These are phyloP conservation scores for Aspergillus sclerotioniger DNA, from an alignment of 495 filamentous ascomycete species.

Conservation along the genomic window DNA sequence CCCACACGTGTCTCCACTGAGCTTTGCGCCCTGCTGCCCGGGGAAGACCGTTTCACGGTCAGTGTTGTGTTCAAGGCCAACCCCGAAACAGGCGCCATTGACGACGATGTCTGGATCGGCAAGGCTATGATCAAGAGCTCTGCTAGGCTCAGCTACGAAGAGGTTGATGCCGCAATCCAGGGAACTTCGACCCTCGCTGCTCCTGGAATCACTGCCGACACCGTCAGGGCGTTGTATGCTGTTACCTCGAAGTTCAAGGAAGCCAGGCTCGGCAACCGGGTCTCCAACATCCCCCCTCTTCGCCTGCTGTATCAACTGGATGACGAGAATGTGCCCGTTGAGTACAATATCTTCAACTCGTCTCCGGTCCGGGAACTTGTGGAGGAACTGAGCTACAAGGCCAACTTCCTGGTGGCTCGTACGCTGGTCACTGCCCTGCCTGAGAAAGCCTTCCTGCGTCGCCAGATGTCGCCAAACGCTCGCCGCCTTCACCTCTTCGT, in stretches of 20 bases:
- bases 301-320: slow-evolving; percentile 92
- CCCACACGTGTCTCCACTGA: slow-evolving; percentile 81
- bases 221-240: slow-evolving; percentile 71
- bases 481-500: slow-evolving; percentile 87
- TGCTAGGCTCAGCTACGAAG: slow-evolving; percentile 77
- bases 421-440: slow-evolving; percentile 76
- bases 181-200: slow-evolving; percentile 57
- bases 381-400: slow-evolving; percentile 90
- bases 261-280: slow-evolving; percentile 73
- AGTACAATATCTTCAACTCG: slow-evolving; percentile 92
- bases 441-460: slow-evolving; percentile 88
- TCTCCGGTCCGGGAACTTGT: slow-evolving; percentile 87
- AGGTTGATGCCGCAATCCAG: slow-evolving; percentile 76
- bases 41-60: slow-evolving; percentile 84
- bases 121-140: slow-evolving; percentile 90
- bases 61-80: slow-evolving; percentile 90
- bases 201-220: slow-evolving; percentile 60
- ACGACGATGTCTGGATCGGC: slow-evolving; percentile 85
- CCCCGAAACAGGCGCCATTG: slow-evolving; percentile 68
- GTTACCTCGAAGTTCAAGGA: slow-evolving; percentile 87
- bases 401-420: slow-evolving; percentile 84
- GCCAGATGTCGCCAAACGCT: slow-evolving; percentile 79
- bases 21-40: slow-evolving; percentile 81
- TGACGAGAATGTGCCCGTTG: slow-evolving; percentile 95
- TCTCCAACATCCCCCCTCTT: slow-evolving; percentile 75